Conservation (phyloP, 2,329 filamentous ascomycete species). For the Plectosphaerella plurivora region DNA sequence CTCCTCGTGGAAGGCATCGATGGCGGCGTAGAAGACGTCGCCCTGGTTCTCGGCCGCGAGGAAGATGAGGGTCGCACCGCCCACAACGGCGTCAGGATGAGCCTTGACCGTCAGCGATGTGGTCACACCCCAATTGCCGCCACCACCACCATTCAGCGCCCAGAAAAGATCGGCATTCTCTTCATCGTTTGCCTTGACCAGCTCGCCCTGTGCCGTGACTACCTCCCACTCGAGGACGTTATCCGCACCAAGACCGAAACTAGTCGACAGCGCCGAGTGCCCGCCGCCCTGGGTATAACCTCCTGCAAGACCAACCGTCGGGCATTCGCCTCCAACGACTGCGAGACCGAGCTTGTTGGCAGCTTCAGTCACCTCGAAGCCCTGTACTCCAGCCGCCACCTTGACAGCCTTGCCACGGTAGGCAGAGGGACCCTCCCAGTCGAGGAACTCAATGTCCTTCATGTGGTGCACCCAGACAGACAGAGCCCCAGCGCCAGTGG, state of each 20-base stretch:
- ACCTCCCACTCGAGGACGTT: conserved; percentile 46
- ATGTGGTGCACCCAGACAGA: conserved; percentile 43
- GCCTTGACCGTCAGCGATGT: conserved; percentile 29
- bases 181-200: conserved; percentile 31
- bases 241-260: conserved; percentile 39
- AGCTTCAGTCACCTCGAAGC: conserved; percentile 45
- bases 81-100: conserved; percentile 25
- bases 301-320: conserved; percentile 20
- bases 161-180: conserved; percentile 44
- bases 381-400: conserved; percentile 49
- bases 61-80: conserved; percentile 22
- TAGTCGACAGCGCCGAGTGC: conserved; percentile 40
- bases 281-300: conserved; percentile 35
- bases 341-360: conserved; percentile 41
- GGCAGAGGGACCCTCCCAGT: conserved; percentile 14
- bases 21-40: conserved; percentile 25
- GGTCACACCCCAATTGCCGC: conserved; percentile 39
- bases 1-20: conserved; percentile 21
- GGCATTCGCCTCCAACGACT: conserved; percentile 52
- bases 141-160: conserved; percentile 42
- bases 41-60: conserved; percentile 18
- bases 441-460: conserved; percentile 25
- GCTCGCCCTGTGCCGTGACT: conserved; percentile 38
- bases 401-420: conserved; percentile 47
- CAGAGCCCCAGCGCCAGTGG: conserved; percentile 45